A percentile compares a stretch with the other conserved stretches of the same genome.
Evolutionary conservation across 352 stramenopile genomes (phyloP).

Genomic region (Globisporangium takayamanum): DNA sequence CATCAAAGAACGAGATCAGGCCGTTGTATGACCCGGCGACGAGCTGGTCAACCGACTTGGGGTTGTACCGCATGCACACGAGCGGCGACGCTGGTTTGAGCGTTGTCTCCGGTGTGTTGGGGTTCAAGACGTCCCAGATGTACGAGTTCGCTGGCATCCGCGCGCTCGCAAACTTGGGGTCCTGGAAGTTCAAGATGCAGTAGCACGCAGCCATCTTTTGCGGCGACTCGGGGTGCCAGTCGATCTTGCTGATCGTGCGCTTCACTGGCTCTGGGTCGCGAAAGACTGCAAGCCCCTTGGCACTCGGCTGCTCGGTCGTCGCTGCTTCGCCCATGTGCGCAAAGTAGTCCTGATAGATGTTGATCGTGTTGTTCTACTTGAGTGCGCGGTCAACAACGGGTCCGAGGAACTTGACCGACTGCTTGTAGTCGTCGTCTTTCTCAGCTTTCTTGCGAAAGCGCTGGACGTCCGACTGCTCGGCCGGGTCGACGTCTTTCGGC

Average conservation of each 20-base stretch:
- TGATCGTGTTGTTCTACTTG: slow-evolving; percentile 98
- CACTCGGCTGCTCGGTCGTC: slow-evolving; percentile 92
- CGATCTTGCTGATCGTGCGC: slow-evolving; percentile 93
- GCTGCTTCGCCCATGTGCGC: slow-evolving; percentile 87
- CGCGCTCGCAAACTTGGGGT: slow-evolving; percentile 86
- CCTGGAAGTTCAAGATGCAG: slow-evolving; percentile 94
- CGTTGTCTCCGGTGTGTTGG: slow-evolving; percentile 94
- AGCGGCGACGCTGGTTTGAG: slow-evolving; percentile 88
- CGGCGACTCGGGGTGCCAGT: slow-evolving; percentile 96
- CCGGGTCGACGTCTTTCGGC: slow-evolving; percentile 96
- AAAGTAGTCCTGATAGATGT: slow-evolving; percentile 98
- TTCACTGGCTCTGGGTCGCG: slow-evolving; percentile 92
- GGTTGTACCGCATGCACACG: slow-evolving; percentile 94
- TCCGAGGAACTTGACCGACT: slow-evolving; percentile 90
- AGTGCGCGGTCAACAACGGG: slow-evolving; percentile 90
- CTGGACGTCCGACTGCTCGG: slow-evolving; percentile 94
- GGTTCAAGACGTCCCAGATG: slow-evolving; percentile 97
- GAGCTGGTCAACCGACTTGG: slow-evolving; percentile 94
- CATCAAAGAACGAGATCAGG: slow-evolving; percentile 95
- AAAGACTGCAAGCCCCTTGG: slow-evolving; percentile 96
- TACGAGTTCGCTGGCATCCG: slow-evolving; percentile 86
- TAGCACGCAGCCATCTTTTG: slow-evolving; percentile 97
- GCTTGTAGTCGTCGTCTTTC: slow-evolving; percentile 96
- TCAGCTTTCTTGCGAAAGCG: slow-evolving; percentile 96
- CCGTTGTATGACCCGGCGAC: slow-evolving; percentile 96